Evolutionary conservation across 2,329 filamentous ascomycete species (phyloP).

Genomic region (Pseudocercospora cruenta): DNA sequence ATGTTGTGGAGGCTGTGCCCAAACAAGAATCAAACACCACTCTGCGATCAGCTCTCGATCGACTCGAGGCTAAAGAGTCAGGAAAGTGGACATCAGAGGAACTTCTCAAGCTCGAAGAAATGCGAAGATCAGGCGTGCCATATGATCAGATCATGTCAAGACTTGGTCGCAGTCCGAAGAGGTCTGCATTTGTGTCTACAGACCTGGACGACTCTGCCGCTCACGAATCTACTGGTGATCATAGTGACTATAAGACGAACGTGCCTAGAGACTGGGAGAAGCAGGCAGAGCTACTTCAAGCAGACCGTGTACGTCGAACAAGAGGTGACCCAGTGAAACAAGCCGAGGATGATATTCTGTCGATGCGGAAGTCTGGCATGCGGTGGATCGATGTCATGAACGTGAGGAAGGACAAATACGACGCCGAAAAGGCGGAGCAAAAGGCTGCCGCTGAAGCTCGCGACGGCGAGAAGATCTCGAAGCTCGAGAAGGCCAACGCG

Average conservation of each 20-base stretch:
- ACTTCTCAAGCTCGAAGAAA: slow-evolving; percentile 4
- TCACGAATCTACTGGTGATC: slow-evolving; percentile 37
- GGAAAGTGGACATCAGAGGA: slow-evolving; percentile 7
- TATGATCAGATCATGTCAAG: slow-evolving; percentile 5
- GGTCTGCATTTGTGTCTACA: slow-evolving; percentile 26
- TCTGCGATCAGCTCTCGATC: slow-evolving; percentile 4
- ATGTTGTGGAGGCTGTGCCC: background rate
- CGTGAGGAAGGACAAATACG: slow-evolving; percentile 25
- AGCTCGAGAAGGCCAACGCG: slow-evolving; percentile 32
- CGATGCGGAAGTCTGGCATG: slow-evolving; percentile 16
- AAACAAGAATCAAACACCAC: background rate
- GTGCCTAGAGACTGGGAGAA: slow-evolving; percentile 34
- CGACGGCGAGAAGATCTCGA: slow-evolving; percentile 24
- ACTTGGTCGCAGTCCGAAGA: slow-evolving; percentile 22
- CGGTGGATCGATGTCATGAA: slow-evolving; percentile 36
- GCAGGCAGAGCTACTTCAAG: slow-evolving; percentile 34
- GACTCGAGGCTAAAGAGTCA: slow-evolving; percentile 3
- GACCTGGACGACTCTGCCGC: slow-evolving; percentile 38
- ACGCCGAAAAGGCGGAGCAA: slow-evolving; percentile 20
- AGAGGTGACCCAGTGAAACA: slow-evolving; percentile 10
- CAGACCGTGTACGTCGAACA: slow-evolving; percentile 34
- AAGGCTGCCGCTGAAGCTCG: slow-evolving; percentile 22
- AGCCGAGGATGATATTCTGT: slow-evolving; percentile 7
- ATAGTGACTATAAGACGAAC: slow-evolving; percentile 21
- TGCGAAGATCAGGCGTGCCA: slow-evolving; percentile 4